These are phyloP conservation scores for Musa acuminata DNA, from an alignment of 176 grass and related monocot genomes.

Conservation along the genomic window DNA sequence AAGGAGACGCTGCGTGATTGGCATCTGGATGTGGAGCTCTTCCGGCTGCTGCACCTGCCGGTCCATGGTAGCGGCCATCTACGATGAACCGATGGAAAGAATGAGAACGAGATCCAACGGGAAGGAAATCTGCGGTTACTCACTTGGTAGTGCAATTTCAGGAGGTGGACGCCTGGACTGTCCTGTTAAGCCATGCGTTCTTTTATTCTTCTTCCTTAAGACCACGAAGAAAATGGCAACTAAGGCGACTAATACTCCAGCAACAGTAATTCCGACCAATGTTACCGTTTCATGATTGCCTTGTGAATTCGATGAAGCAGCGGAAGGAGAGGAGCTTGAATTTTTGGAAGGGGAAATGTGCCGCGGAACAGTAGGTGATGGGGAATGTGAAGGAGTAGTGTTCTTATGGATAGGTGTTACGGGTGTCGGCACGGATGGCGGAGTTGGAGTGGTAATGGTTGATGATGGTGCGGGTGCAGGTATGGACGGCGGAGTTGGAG, in stretches of 20 bases:
- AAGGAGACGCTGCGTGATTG: slow-evolving; percentile 18
- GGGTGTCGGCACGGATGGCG: not conserved
- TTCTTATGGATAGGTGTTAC: not conserved
- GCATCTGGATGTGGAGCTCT: slow-evolving; percentile 17
- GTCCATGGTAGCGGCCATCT: not conserved
- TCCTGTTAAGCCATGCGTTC: not conserved
- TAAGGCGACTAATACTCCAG: slow-evolving; percentile 30
- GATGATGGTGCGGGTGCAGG: not conserved
- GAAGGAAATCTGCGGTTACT: not conserved
- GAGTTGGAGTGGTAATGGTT: not conserved
- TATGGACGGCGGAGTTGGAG: not conserved
- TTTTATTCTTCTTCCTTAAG: slow-evolving; percentile 17
- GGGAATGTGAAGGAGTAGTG: not conserved
- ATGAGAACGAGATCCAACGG: not conserved
- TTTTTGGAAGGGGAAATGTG: not conserved
- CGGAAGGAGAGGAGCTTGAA: not conserved
- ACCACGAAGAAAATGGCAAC: slow-evolving; percentile 20
- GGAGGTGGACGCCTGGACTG: not conserved
- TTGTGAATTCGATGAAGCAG: not conserved
- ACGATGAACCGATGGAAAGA: not conserved
- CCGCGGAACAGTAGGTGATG: not conserved
- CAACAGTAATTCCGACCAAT: slow-evolving; percentile 32
- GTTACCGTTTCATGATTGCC: slow-evolving; percentile 4
- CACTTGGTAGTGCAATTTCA: not conserved
- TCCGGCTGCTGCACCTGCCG: not conserved